Base-by-base conservation (phyloP, 139 green algal genomes). In the Chlamydomonas sp. region DNA sequence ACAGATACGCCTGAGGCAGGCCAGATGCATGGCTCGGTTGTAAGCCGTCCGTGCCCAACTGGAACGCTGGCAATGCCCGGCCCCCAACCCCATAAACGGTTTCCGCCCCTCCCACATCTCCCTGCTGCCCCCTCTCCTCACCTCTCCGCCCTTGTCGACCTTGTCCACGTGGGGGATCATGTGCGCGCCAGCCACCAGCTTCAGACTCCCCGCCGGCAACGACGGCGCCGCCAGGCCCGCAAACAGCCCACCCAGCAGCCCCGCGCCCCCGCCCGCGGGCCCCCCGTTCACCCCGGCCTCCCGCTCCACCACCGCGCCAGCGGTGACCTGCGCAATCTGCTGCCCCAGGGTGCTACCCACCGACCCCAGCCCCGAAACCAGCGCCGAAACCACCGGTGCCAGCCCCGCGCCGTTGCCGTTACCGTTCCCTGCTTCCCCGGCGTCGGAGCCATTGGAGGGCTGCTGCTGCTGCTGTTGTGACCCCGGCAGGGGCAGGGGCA, bases 111-210 rank as follows among this genome's bases (percentile, higher is more conserved):
- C 31, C 31, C 31, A 49, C 31, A 49, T 49, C 31, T 49, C 31
- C 31, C 31, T 49, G 31, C 31, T 49, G 31, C 31, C 31, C 31
- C 31, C 5, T 9, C 60, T n/a, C 20, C 79, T 73, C 82, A 87
- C 82, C 82, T 99, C 97, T 1, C 96, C 96, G 57, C 96, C 96
- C 73, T 92, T 97, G 8, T 93, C 79, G 0, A 89, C 94, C 91
- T 98, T 98, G 85, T 93, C 91, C 18, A 96, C 90, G 85, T 98
- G 96, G 1, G 96, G 96, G 63, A 97, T 93, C 83, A 95, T 92
- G 83, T 85, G 78, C 3, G 90, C 90, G 5, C 88, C 85, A 15
- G 91, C 88, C 15, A 93, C 73, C 61, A 95, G 79, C 77, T 79
- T 68, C 68, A 93, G 59, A 14, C 80, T 84, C 63, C 86, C 78